phyloP scores from a whole-genome alignment of 2,329 filamentous ascomycete species.

The Xylaria sp. region DNA sequence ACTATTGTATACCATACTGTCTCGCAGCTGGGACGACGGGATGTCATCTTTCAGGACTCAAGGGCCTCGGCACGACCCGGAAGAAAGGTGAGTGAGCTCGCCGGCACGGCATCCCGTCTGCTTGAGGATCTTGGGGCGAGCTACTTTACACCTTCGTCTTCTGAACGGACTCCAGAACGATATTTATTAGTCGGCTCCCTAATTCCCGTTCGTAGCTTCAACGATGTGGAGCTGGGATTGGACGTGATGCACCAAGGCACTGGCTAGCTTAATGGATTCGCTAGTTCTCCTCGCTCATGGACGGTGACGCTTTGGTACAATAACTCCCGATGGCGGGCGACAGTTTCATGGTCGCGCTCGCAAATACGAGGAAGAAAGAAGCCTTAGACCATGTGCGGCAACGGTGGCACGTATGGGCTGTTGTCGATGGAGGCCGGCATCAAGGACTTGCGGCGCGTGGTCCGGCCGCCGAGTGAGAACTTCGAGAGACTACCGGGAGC shows the following conservation, averaged over 20 bases:
- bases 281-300: neutral
- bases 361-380: neutral
- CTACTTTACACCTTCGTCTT: slow-evolving; percentile 9
- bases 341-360: neutral
- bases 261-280: neutral
- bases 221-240: too few relatives aligned
- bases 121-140: neutral
- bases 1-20: slow-evolving; percentile 14
- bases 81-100: neutral
- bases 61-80: neutral
- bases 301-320: too few relatives aligned
- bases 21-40: slow-evolving; percentile 13
- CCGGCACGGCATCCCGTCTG: neutral
- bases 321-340: neutral
- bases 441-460: neutral
- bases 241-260: too few relatives aligned
- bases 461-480: neutral
- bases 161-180: slow-evolving; percentile 7
- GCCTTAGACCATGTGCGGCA: neutral
- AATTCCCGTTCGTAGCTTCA: neutral
- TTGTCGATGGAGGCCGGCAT: neutral
- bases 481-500: too few relatives aligned
- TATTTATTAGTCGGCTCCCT: too few relatives aligned
- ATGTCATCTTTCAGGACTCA: slow-evolving; percentile 18
- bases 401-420: neutral